These are phyloP conservation scores for Sedum album DNA, from an alignment of 164 flowering plant species.

Conservation along the genomic window DNA sequence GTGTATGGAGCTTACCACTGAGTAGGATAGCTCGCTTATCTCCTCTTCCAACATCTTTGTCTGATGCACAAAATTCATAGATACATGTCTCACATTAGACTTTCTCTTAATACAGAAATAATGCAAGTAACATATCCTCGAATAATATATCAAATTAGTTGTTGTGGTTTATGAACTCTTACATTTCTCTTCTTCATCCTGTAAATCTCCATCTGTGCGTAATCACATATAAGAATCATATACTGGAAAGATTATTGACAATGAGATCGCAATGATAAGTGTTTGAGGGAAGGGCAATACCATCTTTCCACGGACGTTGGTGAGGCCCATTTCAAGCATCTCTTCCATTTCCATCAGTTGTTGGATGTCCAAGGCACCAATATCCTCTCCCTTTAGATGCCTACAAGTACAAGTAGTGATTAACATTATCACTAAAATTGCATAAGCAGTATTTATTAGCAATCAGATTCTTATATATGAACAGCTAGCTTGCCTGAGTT, in stretches of 20 bases:
- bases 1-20: conserved; percentile 26
- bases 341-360: conserved; percentile 60
- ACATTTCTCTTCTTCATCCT: conserved; percentile 33
- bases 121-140: background rate
- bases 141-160: too few species aligned
- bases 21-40: conserved; percentile 28
- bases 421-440: too few species aligned
- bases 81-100: background rate
- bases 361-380: conserved; percentile 36
- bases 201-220: conserved; percentile 27
- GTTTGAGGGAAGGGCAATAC: too few species aligned
- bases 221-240: background rate
- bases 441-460: too few species aligned
- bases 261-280: background rate
- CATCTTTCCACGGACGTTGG: conserved; percentile 34
- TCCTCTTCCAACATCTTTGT: conserved; percentile 45
- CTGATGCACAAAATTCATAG: conserved; percentile 17
- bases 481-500: conserved; percentile 64
- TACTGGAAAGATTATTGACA: background rate
- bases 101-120: too few species aligned
- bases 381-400: conserved; percentile 60
- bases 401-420: too few species aligned
- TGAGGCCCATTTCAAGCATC: conserved; percentile 52
- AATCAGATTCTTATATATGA: background rate
- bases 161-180: background rate